phyloP scores from a whole-genome alignment of 2,329 filamentous ascomycete genomes.

The Ophiostoma quercus region DNA sequence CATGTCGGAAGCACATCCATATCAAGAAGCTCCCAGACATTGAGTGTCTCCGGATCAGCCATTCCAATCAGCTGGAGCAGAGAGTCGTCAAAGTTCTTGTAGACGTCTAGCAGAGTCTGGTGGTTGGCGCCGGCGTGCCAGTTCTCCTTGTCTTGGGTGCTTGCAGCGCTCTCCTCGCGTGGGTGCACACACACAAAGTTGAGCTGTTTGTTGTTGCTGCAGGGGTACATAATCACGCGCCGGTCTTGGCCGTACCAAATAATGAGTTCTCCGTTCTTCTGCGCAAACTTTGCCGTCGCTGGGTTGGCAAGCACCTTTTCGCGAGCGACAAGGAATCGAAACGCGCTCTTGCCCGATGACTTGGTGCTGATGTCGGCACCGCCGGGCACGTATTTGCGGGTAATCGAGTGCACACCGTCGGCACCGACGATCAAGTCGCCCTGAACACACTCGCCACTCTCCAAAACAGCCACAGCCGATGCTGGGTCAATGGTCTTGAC shows the following conservation, averaged over 20 bases:
- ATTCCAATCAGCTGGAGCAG: conserved; percentile 40
- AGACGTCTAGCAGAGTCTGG: conserved; percentile 38
- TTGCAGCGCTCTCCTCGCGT: conserved; percentile 37
- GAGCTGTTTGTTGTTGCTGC: conserved; percentile 40
- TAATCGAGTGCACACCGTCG: conserved; percentile 42
- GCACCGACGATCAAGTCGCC: conserved; percentile 51
- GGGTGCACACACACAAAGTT: conserved; percentile 53
- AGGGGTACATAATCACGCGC: conserved; percentile 46
- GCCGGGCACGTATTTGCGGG: conserved; percentile 28
- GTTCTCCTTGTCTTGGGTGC: conserved; percentile 28
- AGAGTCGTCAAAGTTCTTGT: conserved; percentile 41
- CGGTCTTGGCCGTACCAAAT: conserved; percentile 42
- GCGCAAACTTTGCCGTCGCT: conserved; percentile 33
- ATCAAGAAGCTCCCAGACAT: conserved; percentile 57
- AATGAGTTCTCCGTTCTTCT: conserved; percentile 31
- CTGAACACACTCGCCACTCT: conserved; percentile 38
- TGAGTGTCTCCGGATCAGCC: conserved; percentile 43
- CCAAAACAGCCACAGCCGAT: conserved; percentile 39
- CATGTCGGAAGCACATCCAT: conserved; percentile 55
- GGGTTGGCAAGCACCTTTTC: conserved; percentile 34
- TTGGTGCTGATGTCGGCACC: conserved; percentile 24
- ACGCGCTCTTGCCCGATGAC: conserved; percentile 50
- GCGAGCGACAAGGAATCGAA: conserved; percentile 50
- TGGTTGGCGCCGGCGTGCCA: conserved; percentile 39
- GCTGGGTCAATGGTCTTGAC: conserved; percentile 42